Base-by-base conservation (phyloP, 2,329 filamentous ascomycete species). In the Fusarium sp. region DNA sequence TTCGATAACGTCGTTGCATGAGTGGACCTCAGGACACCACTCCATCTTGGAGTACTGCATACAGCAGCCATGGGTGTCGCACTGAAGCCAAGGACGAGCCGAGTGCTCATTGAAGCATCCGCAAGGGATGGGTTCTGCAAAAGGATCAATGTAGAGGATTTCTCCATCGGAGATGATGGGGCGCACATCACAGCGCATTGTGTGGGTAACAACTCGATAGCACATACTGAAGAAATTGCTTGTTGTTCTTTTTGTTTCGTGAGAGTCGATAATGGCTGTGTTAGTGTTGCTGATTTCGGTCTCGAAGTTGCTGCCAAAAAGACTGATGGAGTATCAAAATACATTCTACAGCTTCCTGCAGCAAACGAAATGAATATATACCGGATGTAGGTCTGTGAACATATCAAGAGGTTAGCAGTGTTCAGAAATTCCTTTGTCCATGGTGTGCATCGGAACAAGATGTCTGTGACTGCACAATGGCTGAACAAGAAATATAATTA, bases 21-120 rank as follows among this genome's bases (percentile, higher is more conserved):
- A 26, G 12, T 57, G 51, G 5, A 47, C 15, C 9, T 52, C 12
- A 2, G 56, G 54, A 19, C 75, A 77, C 42, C 39, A 48, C n/a
- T 65, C 24, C 24, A 64, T 58, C 15, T 43, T 60, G 39, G 40
- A 24, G 2, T 58, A 61, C 51, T 59, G 49, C 43, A 67, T 61
- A 50, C 76, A 77, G 57, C 76, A 77, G 3, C 68, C 70, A 42
- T 77, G 76, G 1, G 65, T 34, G 1, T 62, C 56, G 30, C 75
- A 77, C 26, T 54, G 60, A 24, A 72, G 19, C 42, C 49, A 55
- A 4, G 49, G 26, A 12, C 51, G 52, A 28, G 57, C 38, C 7
- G 26, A 7, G 8, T 52, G 39, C n/a, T 60, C n/a, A 3, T 20
- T 17, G 14, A 34, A 6, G 42, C 74, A 76, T 4, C 21, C 17